Base-by-base conservation (phyloP, 768 basidiomycete genomes). In the Udeniomyces megalosporus region DNA sequence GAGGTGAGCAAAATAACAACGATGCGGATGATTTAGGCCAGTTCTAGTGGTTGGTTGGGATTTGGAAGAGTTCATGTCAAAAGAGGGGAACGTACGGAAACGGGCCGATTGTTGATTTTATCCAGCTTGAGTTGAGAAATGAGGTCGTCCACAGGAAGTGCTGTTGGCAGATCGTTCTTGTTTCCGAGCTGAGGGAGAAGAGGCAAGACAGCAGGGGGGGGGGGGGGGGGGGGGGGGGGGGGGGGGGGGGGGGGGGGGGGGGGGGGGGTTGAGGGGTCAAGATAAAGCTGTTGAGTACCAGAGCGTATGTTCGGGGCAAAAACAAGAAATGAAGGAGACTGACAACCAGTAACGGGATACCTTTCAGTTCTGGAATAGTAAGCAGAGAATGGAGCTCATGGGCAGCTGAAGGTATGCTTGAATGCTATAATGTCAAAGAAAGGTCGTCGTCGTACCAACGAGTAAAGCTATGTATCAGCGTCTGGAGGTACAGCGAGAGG, bases 311-410 rank as follows among this genome's bases (percentile, higher is more conserved):
- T 34, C n/a, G n/a, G n/a, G n/a, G n/a, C n/a, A n/a, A 14, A 38
- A 11, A 7, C 38, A 24, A 35, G 28, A 20, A 22, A 32, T 38
- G 20, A 52, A 38, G 29, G 28, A 42, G 38, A 78, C 85, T 64
- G 66, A 89, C 88, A 66, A 92, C 86, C 11, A 92, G 80, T 46
- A 92, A 71, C 4, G 88, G 88, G 10, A 89, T 86, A 4, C 83
- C 84, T 5, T 73, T 71, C 22, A 90, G 77, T 38, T 77, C 79
- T 3, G 82, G 76, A 47, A 88, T 83, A 2, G 78, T 74, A 24
- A 92, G 76, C 4, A 92, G 75, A 54, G 87, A 83, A 67, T 91
- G 88, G 1, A 92, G 76, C 71, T 91, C 88, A 65, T 88, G 88
- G 12, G 82, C 80, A 20, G 85, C 86, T 20, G 85, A 83, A 64